A percentile compares a stretch with the other conserved stretches of the same genome.
These are phyloP conservation scores for Phytophthora rubi DNA, from an alignment of 352 stramenopile genomes.

Conservation along the genomic window DNA sequence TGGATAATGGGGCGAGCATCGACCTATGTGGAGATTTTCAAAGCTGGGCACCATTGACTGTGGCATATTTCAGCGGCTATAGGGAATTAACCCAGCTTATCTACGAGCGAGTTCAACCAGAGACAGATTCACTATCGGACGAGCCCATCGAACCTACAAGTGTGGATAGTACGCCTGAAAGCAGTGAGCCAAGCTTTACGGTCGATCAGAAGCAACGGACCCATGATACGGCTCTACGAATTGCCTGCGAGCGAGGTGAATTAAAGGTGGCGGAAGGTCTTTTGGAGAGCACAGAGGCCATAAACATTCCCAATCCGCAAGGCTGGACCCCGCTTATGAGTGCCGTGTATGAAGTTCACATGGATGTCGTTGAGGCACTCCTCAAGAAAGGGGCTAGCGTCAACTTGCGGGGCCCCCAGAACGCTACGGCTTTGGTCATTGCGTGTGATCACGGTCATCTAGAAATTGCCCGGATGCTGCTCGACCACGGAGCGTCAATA, in stretches of 20 bases:
- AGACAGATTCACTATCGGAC: background rate
- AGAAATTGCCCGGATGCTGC: background rate
- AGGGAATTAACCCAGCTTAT: constrained; percentile 19
- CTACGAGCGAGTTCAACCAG: constrained; percentile 2
- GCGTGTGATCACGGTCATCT: background rate
- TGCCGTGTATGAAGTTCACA: constrained; percentile 4
- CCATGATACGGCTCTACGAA: constrained; percentile 6
- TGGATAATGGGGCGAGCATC: constrained; percentile 14
- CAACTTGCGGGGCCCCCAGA: background rate
- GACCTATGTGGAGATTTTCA: constrained; percentile 14
- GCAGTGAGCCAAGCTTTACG: background rate
- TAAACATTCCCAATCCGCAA: background rate
- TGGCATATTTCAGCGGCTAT: constrained; percentile 1
- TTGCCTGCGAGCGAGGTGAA: constrained; percentile 5
- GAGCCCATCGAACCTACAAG: background rate
- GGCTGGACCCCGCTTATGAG: constrained; percentile 8
- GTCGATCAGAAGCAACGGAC: constrained; percentile 13
- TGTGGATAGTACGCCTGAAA: background rate
- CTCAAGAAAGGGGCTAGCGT: constrained; percentile 1
- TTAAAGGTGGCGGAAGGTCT: constrained; percentile 3
- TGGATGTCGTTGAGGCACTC: background rate
- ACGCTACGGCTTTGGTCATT: background rate
- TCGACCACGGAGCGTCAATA: background rate
- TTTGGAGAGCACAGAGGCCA: background rate
- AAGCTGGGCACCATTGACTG: constrained; percentile 2